Evolutionary conservation across 805 yeast species (phyloP), one percentile per base, ranked within the genome.

Genomic region (Wickerhamomyces mucosus): DNA sequence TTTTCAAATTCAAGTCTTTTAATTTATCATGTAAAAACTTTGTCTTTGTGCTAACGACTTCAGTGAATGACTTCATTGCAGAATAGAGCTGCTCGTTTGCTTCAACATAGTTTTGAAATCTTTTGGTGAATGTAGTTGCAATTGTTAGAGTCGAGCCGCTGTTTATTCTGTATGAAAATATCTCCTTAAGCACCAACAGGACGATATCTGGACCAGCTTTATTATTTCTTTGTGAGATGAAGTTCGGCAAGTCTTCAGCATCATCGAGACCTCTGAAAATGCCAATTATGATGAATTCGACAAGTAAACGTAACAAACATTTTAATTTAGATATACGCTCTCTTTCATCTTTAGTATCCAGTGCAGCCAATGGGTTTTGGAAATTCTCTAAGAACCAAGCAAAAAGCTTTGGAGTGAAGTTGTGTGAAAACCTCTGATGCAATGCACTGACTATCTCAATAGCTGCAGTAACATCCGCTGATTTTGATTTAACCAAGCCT

Each of bases 401-500:
- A 35, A 69, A 53, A 21, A 75, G 46, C 9, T 39, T 47, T 1
- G 72, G 69, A 0, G 88, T 69, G 50, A 82, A 79, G 3, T 53
- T 41, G 0, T 40, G 32, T 3, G 59, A 46, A 48, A 86, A 85
- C 34, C 96, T 61, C 53, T 81, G 95, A 55, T 85, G 95, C 14
- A 86, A 55, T 0, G 75, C 77, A 24, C 84, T 71, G 0, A 78
- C 63, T 2, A 85, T 67, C 42, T 78, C 86, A 18, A 77, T 65
- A 3, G 78, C 75, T 0, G 89, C 75, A 12, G 44, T 38, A 2
- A 81, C 51, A 48, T 84, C 94, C 7, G 67, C 75, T 7, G 56
- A 53, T 34, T 73, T 72, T 7, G 62, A 56, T 40, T 63, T 71
- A 11, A 61, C 33, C 7, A 83, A 46, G 0, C 81, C 79, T 37